Base-by-base conservation (phyloP, 441 rosid species). In the Melastoma candidum region DNA sequence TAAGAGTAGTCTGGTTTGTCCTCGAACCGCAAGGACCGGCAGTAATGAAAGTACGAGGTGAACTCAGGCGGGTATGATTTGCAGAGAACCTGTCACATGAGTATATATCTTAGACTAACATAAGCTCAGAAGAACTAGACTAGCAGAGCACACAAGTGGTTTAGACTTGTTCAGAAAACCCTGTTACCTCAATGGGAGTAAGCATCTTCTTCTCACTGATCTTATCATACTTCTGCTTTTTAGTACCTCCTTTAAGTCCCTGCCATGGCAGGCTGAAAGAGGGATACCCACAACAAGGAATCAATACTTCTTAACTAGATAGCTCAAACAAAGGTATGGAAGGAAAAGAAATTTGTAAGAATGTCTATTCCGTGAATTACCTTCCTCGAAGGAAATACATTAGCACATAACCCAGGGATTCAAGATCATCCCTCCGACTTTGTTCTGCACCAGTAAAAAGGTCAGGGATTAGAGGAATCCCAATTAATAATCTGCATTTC, bases 1-100 rank as follows among this genome's bases (percentile, higher is more conserved):
- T 87, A 90, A 47, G 96, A 81, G 71, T 94, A 90, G 60, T 94
- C 99, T n/a, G 99, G 99, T 66, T 87, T 90, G 68, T 89, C 97
- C 71, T 94, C 99, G 68, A 94, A 94, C 61, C 87, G 84, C 74
- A 94, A 67, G 26, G 99, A 80, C 39, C 96, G 93, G 57, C 95
- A 86, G 57, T 87, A 94, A 57, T 80, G 97, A 62, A 90, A 94
- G 74, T 94, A 94, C 54, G 97, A 83, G 56, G 79, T 79, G 67
- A 94, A 94, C 77, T 94, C 97, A 11, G 96, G 66, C 46, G 96
- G 95, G 68, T 77, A 82, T 43, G 95, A 85, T 77, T 81, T 89
- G 71, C 99, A 94, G 27, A 94, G 94, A 45, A 79, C 81, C 99
- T 94, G 87, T 64, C 32, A 53, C 7, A 63, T 32, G 41, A 32